Evolutionary conservation across 2,329 filamentous ascomycete species (phyloP).

Genomic region (Aspergillus jensenii): DNA sequence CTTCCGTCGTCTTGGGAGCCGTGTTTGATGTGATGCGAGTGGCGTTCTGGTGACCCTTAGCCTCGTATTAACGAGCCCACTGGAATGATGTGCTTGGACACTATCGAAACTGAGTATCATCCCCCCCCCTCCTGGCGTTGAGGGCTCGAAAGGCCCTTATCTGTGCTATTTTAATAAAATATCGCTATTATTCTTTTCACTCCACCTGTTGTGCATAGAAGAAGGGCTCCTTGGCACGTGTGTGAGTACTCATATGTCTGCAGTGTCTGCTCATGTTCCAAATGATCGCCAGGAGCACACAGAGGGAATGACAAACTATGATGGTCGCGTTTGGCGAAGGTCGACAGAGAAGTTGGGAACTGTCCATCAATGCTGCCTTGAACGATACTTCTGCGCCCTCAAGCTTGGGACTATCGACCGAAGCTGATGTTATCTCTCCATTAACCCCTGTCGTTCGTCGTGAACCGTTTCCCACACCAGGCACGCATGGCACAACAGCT

Average conservation of each 20-base stretch:
- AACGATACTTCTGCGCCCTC: not conserved
- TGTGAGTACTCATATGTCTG: not conserved
- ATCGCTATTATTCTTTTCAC: not conserved
- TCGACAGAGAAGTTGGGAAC: not conserved
- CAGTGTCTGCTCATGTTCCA: not conserved
- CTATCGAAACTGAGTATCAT: not conserved
- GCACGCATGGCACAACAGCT: not conserved
- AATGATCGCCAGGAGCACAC: not conserved
- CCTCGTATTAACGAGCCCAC: not conserved
- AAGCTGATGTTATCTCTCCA: not conserved
- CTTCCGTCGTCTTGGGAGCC: not conserved
- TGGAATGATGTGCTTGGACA: not conserved
- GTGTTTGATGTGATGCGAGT: not conserved
- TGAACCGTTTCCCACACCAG: not conserved
- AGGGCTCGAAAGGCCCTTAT: not conserved
- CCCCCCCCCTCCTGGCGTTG: not conserved
- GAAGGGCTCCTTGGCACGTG: not conserved
- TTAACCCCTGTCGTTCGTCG: not conserved
- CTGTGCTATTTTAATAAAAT: conserved; percentile 1
- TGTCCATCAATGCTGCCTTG: not conserved
- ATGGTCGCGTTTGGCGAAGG: not conserved
- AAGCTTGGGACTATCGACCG: not conserved
- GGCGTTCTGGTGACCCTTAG: not conserved
- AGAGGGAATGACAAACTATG: not conserved
- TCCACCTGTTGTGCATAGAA: not conserved